Percentiles rank a stretch among this genome's conserved stretches.
Conservation (phyloP, 1,284 basidiomycete species). For the Tilletia walkeri region DNA sequence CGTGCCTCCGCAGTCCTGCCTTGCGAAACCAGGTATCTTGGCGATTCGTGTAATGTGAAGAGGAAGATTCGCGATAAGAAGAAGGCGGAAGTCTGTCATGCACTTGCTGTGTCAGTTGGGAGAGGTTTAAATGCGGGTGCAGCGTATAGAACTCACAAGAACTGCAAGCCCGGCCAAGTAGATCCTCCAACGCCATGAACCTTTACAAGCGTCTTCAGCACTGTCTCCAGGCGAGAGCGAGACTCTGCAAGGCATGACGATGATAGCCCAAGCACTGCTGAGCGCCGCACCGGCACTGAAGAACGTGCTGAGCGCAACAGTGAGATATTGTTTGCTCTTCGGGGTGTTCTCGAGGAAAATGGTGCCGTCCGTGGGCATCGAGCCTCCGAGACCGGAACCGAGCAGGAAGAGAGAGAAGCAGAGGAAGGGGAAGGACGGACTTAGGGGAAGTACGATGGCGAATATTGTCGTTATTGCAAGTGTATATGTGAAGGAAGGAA, state of each 20-base stretch:
- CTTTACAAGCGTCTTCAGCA: neutral
- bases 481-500: slow-evolving; percentile 85
- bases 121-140: too few relatives aligned
- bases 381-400: slow-evolving; percentile 78
- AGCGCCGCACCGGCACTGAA: slow-evolving; percentile 52
- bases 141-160: slow-evolving; percentile 19
- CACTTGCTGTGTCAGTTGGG: too few relatives aligned
- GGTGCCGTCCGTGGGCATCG: slow-evolving; percentile 93
- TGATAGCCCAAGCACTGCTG: slow-evolving; percentile 16
- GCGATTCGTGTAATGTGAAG: slow-evolving; percentile 88
- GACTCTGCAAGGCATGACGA: slow-evolving; percentile 14
- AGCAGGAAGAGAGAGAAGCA: slow-evolving; percentile 80
- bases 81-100: slow-evolving; percentile 73
- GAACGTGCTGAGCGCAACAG: slow-evolving; percentile 91
- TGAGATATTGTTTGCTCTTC: slow-evolving; percentile 81
- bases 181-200: slow-evolving; percentile 28
- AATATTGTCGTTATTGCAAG: slow-evolving; percentile 86
- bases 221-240: neutral
- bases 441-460: slow-evolving; percentile 75
- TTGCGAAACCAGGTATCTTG: slow-evolving; percentile 57
- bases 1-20: slow-evolving; percentile 41
- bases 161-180: slow-evolving; percentile 30
- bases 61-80: slow-evolving; percentile 76
- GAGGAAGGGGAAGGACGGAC: slow-evolving; percentile 70
- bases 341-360: slow-evolving; percentile 92